Conservation (phyloP, 345 rosid species). For the Orychophragmus violaceus region DNA sequence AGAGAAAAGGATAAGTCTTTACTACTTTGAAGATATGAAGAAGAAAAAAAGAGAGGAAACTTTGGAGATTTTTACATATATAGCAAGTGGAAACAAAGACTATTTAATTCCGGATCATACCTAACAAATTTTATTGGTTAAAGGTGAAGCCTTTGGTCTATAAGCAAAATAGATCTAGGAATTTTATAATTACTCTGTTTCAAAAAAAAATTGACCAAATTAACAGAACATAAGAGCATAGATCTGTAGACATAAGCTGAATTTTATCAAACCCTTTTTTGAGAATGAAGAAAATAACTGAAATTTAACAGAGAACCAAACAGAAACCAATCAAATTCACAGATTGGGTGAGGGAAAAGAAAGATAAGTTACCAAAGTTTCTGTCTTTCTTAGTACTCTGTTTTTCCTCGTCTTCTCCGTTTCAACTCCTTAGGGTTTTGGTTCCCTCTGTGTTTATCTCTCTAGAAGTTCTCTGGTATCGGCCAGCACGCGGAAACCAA, state of each 20-base stretch:
- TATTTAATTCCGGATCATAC: too few species aligned
- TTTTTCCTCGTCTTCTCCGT: conserved; percentile 24
- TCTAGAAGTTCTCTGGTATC: conserved; percentile 1
- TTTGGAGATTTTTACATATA: neutral
- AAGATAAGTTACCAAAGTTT: neutral
- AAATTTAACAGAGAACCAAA: neutral
- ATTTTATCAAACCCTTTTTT: neutral
- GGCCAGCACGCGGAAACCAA: conserved; percentile 23
- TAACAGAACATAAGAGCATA: neutral
- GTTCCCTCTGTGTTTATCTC: neutral
- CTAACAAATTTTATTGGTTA: neutral
- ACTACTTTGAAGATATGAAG: neutral
- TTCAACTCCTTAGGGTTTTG: neutral
- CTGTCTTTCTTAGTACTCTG: neutral
- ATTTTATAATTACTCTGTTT: neutral
- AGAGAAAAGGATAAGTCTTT: conserved; percentile 4
- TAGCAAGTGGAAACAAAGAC: neutral
- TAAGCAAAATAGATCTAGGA: conserved; percentile 8
- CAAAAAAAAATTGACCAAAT: neutral
- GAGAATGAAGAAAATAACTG: neutral
- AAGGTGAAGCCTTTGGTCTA: neutral
- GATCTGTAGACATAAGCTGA: neutral
- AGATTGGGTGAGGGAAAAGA: neutral
- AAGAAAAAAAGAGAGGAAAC: neutral
- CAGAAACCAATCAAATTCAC: neutral